These are phyloP conservation scores for Ambrosiella xylebori DNA, from an alignment of 2,329 filamentous ascomycete genomes.

Conservation along the genomic window DNA sequence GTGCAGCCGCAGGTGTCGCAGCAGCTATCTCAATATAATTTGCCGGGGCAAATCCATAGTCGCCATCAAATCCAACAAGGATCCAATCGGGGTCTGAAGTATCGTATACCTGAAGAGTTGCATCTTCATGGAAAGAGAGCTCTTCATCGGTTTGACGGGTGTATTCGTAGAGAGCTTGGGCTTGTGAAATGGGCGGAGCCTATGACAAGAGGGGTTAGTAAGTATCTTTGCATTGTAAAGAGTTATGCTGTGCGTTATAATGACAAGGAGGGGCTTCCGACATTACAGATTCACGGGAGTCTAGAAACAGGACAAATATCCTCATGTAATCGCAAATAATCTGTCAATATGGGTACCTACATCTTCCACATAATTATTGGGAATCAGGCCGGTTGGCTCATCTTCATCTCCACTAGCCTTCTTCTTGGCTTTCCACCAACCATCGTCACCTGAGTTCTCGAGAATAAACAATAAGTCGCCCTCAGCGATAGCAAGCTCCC, in stretches of 20 bases:
- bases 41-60: slow-evolving; percentile 86
- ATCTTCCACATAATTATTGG: slow-evolving; percentile 90
- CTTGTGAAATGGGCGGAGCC: slow-evolving; percentile 41
- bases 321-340: background rate
- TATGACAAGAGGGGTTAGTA: slow-evolving; percentile 18
- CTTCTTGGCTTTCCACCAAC: slow-evolving; percentile 97
- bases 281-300: too few relatives aligned
- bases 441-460: slow-evolving; percentile 58
- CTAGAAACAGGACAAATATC: background rate
- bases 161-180: slow-evolving; percentile 96
- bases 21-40: slow-evolving; percentile 75
- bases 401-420: slow-evolving; percentile 69
- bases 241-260: background rate
- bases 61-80: slow-evolving; percentile 63
- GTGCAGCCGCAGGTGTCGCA: slow-evolving; percentile 25
- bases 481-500: slow-evolving; percentile 69
- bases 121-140: slow-evolving; percentile 84
- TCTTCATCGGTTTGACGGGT: slow-evolving; percentile 95
- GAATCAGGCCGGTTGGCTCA: slow-evolving; percentile 76
- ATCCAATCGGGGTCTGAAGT: slow-evolving; percentile 92
- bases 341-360: slow-evolving; percentile 26
- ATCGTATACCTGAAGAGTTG: slow-evolving; percentile 69
- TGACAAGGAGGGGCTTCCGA: background rate
- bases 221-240: background rate
- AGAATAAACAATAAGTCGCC: slow-evolving; percentile 79